Base-by-base conservation (phyloP, 2,329 filamentous ascomycete genomes). In the Cladosporium sp. region DNA sequence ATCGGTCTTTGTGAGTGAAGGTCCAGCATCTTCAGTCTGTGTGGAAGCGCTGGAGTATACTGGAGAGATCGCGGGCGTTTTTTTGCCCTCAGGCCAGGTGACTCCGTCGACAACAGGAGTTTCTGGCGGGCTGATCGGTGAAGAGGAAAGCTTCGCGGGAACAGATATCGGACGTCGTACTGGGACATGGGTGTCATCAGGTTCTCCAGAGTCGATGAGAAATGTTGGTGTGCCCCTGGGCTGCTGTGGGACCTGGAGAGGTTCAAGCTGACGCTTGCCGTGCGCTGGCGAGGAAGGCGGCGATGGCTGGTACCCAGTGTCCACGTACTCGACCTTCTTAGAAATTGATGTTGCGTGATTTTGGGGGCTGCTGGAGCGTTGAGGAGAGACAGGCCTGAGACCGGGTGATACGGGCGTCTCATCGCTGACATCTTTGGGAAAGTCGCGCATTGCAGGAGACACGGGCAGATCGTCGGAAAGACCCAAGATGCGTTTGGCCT, bases 291-390 rank as follows among this genome's bases (percentile, higher is more conserved):
- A 95, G 3, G 85, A 78, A 1, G 89, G 89, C 43, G 89, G 90
- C 33, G 89, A 93, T 63, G 81, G 93, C 67, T 96, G 91, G 32
- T 89, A 78, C 3, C 84, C 87, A n/a, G 79, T 80, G 63, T 95
- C 87, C 37, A 81, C 79, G 72, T 93, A 95, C 54, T 76, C 58
- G 9, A 68, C 66, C 48, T 61, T 66, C n/a, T 65, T 62, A 7
- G 22, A 5, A 8, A 11, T 13, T 45, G 46, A 49, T 10, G 48
- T 28, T 11, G 9, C 37, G 6, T 32, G 18, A 13, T 9, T 13
- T 22, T n/a, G 28, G 2, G 40, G 48, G 13, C 18, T 18, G 8
- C 18, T 37, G 4, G 48, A 11, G 10, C 18, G 43, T 19, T 32
- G 22, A n/a, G 38, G 35, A 6, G 14, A 28, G 10, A 49, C 38